Percentiles rank a stretch among this genome's conserved stretches.
Conservation (phyloP, 495 filamentous ascomycete genomes). For the Penicillium macrosclerotiorum region DNA sequence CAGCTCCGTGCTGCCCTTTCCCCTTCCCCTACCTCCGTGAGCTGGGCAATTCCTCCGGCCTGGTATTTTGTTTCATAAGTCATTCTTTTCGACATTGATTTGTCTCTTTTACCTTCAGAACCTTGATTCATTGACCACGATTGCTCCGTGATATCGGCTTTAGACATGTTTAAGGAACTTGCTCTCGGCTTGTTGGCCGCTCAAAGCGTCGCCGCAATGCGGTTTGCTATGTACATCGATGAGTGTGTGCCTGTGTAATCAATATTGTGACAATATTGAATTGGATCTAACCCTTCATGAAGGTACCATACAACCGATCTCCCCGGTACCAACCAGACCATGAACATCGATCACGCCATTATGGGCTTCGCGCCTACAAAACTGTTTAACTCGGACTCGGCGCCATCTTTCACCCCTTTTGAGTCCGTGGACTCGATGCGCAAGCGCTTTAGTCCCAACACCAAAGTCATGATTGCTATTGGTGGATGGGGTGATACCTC, state of each 20-base stretch:
- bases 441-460: conserved; percentile 54
- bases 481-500: conserved; percentile 71
- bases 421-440: conserved; percentile 56
- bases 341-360: conserved; percentile 54
- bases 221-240: conserved; percentile 44
- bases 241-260: conserved; percentile 20
- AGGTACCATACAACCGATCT: conserved; percentile 35
- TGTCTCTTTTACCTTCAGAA: background rate
- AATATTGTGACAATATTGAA: background rate
- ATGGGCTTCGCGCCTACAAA: conserved; percentile 64
- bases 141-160: background rate
- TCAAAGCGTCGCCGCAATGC: conserved; percentile 26
- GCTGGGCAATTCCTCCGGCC: background rate
- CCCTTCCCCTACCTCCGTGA: background rate
- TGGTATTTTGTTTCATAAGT: conserved; percentile 1
- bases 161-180: conserved; percentile 30
- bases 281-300: background rate
- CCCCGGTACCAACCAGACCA: conserved; percentile 24
- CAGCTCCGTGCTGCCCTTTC: background rate
- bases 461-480: conserved; percentile 67
- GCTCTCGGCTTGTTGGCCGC: conserved; percentile 33
- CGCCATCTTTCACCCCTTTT: conserved; percentile 55
- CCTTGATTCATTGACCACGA: conserved; percentile 1
- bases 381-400: conserved; percentile 54
- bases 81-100: background rate